Base-by-base conservation (phyloP, 176 grass and related monocot genomes). In the Tuctoria greenei region DNA sequence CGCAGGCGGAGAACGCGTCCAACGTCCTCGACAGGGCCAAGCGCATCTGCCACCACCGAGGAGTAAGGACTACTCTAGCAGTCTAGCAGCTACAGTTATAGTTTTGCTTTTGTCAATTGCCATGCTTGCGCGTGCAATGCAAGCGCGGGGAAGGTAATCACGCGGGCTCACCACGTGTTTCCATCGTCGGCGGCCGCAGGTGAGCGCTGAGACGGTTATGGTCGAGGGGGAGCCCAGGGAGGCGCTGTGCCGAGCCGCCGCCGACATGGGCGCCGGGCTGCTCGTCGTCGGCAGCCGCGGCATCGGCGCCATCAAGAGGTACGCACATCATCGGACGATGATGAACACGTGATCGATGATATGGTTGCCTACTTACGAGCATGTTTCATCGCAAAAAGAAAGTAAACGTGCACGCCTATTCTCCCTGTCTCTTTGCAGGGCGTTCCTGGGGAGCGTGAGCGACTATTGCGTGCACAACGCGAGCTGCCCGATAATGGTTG, bases 251-350 rank as follows among this genome's bases (percentile, higher is more conserved):
- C 64, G 79, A 31, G 55, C 69, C 54, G 74, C 84, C 2, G 79
- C 71, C 27, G 75, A 84, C 74, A 75, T 78, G 51, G 74, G 70
- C 45, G 84, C 75, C 6, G 80, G 78, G 31, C 52, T 90, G 63
- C 74, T 90, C n/a, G 79, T 86, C 41, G 69, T 90, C 9, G 88
- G 88, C 66, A 86, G 80, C 72, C 84, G 81, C 59, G 79, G 84
- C 36, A 73, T 79, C 65, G 80, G 88, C 43, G 64, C 74, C 46
- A 27, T 90, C 34, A 80, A 83, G 41, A 83, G 79, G 88, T 81
- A 31, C 31, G 31, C 3, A 31, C 31, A 31, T 31, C 31, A 31
- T 31, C 31, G 31, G 10, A 43, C 42, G n/a, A n/a, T n/a, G n/a
- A n/a, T n/a, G n/a, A n/a, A n/a, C n/a, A n/a, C n/a, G n/a, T n/a